Evolutionary conservation across 176 grass and related monocot species (phyloP).

Genomic region (Avena atlantica): DNA sequence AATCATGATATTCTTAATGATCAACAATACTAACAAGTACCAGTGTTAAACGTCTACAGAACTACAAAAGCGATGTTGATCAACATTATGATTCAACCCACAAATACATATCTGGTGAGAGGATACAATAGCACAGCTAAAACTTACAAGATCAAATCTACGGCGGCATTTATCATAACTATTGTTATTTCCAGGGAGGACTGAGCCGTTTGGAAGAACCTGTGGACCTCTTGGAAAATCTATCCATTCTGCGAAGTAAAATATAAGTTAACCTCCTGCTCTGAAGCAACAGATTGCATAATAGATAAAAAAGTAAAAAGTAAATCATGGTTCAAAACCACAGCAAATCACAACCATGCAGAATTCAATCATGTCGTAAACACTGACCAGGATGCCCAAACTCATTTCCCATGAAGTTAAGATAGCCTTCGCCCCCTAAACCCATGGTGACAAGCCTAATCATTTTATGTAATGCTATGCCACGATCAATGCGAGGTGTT

Average conservation of each 20-base stretch:
- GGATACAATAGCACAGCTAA: slow-evolving; percentile 32
- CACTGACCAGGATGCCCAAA: slow-evolving; percentile 99
- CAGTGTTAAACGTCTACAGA: slow-evolving; percentile 22
- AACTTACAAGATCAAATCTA: slow-evolving; percentile 93
- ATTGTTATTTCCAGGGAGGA: slow-evolving; percentile 79
- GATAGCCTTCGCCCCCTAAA: slow-evolving; percentile 96
- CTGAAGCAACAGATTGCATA: slow-evolving; percentile 15
- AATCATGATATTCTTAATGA: slow-evolving; percentile 10
- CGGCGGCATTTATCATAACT: slow-evolving; percentile 98
- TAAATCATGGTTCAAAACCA: slow-evolving; percentile 16
- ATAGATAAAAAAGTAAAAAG: background rate
- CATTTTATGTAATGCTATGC: slow-evolving; percentile 99
- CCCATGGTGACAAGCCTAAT: slow-evolving; percentile 96
- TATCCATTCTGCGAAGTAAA: slow-evolving; percentile 87
- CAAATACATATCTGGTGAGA: slow-evolving; percentile 28
- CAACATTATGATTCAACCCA: slow-evolving; percentile 23
- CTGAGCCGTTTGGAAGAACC: slow-evolving; percentile 67
- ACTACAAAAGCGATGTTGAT: slow-evolving; percentile 23
- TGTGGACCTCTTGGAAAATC: slow-evolving; percentile 91
- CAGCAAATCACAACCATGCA: slow-evolving; percentile 14
- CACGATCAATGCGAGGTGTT: slow-evolving; percentile 95
- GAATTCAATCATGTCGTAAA: slow-evolving; percentile 59
- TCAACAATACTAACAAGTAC: slow-evolving; percentile 2
- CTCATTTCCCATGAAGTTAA: slow-evolving; percentile 99
- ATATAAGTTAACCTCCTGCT: slow-evolving; percentile 19